phyloP scores from a whole-genome alignment of 2,329 filamentous ascomycete genomes.

The Plenodomus tracheiphilus region DNA sequence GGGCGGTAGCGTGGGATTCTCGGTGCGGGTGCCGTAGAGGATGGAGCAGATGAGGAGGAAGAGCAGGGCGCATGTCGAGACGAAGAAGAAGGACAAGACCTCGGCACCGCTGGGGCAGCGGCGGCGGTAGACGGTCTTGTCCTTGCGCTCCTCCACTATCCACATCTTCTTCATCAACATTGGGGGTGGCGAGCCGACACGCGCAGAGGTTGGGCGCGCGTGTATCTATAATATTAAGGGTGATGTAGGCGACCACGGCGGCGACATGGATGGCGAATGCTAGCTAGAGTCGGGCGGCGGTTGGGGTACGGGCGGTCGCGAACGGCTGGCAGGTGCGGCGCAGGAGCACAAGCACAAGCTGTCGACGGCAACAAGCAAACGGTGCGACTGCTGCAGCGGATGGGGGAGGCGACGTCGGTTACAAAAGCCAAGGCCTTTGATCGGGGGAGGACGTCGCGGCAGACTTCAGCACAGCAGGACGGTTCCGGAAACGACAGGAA shows the following conservation, averaged over 20 bases:
- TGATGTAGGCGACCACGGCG: constrained; percentile 7
- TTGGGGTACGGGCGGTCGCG: not conserved
- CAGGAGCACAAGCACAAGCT: not conserved
- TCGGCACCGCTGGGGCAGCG: constrained; percentile 28
- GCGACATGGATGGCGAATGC: constrained; percentile 20
- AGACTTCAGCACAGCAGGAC: not conserved
- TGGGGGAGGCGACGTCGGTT: not conserved
- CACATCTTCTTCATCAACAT: constrained; percentile 28
- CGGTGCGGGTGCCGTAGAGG: constrained; percentile 38
- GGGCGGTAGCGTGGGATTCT: constrained; percentile 31
- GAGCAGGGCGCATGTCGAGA: constrained; percentile 32
- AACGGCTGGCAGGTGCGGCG: not conserved
- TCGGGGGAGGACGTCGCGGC: too few species aligned
- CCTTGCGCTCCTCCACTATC: constrained; percentile 28
- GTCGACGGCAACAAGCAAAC: too few species aligned
- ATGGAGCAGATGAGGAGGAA: constrained; percentile 38
- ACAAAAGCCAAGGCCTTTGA: not conserved
- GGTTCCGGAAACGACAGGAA: not conserved
- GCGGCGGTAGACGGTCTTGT: constrained; percentile 33
- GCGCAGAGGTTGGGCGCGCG: too few species aligned
- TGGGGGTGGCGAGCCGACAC: constrained; percentile 8
- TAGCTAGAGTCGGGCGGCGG: not conserved
- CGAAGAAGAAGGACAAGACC: constrained; percentile 32
- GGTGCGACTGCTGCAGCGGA: not conserved
- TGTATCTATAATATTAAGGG: constrained; percentile 14